Conservation (phyloP, 805 yeast genomes). For the Candida namnaoensis region DNA sequence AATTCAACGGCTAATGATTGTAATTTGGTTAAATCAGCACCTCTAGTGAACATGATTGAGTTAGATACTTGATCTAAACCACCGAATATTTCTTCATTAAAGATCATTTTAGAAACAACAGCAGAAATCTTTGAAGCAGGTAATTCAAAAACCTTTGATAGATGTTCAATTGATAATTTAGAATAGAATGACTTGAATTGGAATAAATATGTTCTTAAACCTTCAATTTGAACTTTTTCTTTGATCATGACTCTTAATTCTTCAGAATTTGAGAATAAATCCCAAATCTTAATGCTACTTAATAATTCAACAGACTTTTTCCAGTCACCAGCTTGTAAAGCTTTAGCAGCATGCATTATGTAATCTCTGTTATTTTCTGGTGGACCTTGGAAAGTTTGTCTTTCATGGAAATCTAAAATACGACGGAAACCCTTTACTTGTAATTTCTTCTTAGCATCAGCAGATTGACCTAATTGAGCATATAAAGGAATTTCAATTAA, state of each 20-base stretch:
- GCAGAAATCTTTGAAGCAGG: constrained; percentile 46
- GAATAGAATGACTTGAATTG: constrained; percentile 71
- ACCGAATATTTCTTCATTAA: constrained; percentile 70
- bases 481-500: constrained; percentile 87
- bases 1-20: constrained; percentile 82
- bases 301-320: constrained; percentile 62
- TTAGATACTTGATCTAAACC: constrained; percentile 58
- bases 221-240: constrained; percentile 78
- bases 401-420: constrained; percentile 84
- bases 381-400: constrained; percentile 94
- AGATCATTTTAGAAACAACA: constrained; percentile 67
- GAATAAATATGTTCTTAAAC: constrained; percentile 87
- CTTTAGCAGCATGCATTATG: constrained; percentile 86
- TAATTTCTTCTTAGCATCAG: constrained; percentile 53
- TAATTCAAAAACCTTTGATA: constrained; percentile 62
- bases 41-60: constrained; percentile 60
- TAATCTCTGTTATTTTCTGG: constrained; percentile 94
- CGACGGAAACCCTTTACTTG: constrained; percentile 82
- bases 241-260: constrained; percentile 63
- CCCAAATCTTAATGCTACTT: constrained; percentile 78
- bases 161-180: constrained; percentile 59
- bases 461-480: constrained; percentile 55
- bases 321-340: constrained; percentile 90
- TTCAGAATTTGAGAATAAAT: constrained; percentile 62
- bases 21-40: constrained; percentile 73